These are phyloP conservation scores for Salix udensis DNA, from an alignment of 345 rosid species.

Conservation along the genomic window DNA sequence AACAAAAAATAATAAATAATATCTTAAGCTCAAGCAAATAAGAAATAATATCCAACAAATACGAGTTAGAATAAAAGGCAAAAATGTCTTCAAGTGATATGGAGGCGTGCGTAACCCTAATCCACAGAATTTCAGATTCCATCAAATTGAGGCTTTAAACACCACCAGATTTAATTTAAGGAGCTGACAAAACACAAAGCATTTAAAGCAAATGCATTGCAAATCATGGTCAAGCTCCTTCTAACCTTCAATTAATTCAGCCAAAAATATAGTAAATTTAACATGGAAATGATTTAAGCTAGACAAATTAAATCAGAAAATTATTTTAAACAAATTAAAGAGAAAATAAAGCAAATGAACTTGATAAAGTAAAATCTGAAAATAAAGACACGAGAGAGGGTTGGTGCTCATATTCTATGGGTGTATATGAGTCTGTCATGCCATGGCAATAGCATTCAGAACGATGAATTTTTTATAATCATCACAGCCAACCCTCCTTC, in stretches of 20 bases:
- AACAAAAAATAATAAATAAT: too few relatives aligned
- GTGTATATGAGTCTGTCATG: conserved; percentile 42
- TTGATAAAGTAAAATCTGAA: not conserved
- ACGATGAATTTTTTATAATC: conserved; percentile 35
- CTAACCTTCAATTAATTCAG: not conserved
- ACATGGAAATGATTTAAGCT: not conserved
- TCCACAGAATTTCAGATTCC: conserved; percentile 6
- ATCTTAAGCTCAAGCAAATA: not conserved
- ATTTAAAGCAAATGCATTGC: conserved; percentile 18
- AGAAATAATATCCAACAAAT: not conserved
- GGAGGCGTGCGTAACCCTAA: conserved; percentile 41
- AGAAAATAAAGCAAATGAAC: not conserved
- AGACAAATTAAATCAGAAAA: not conserved
- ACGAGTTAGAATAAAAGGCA: not conserved
- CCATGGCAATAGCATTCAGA: conserved; percentile 36
- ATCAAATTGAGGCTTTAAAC: conserved; percentile 38
- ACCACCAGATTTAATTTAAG: conserved; percentile 26
- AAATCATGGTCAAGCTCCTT: conserved; percentile 14
- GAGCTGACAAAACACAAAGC: conserved; percentile 21
- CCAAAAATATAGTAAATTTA: not conserved
- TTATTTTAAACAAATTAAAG: not conserved
- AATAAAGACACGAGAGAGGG: not conserved
- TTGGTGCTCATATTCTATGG: conserved; percentile 50
- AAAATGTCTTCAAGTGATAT: not conserved
- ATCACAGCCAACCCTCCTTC: conserved; percentile 8